These are phyloP conservation scores for Phytopythium oedochilum DNA, from an alignment of 352 stramenopile species.

Conservation along the genomic window DNA sequence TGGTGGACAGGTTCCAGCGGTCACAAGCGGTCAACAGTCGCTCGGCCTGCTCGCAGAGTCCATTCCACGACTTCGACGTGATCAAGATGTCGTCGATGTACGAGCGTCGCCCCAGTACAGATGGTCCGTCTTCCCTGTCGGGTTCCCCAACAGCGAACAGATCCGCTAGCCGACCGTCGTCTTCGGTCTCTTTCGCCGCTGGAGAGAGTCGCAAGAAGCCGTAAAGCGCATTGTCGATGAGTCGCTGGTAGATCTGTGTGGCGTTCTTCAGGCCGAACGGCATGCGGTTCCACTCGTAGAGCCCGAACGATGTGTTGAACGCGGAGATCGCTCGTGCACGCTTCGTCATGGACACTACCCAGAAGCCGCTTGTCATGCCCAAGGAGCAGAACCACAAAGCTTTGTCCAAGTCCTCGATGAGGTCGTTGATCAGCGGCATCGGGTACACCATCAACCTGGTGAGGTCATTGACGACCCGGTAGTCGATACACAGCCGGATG, in stretches of 20 bases:
- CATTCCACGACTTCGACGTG: constrained; percentile 2
- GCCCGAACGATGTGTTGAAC: constrained; percentile 14
- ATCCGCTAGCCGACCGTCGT: too few species aligned
- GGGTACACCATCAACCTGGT: constrained; percentile 14
- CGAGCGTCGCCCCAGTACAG: constrained; percentile 9
- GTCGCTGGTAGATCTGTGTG: constrained; percentile 19
- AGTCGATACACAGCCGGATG: constrained; percentile 27
- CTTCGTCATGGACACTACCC: constrained; percentile 14
- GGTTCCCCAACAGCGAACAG: constrained; percentile 6
- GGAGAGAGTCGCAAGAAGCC: too few species aligned
- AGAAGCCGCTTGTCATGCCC: constrained; percentile 14
- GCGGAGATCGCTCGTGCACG: constrained; percentile 11
- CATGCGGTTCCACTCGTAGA: constrained; percentile 21
- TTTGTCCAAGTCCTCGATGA: constrained; percentile 10
- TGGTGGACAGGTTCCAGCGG: constrained; percentile 14
- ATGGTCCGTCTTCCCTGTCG: neutral
- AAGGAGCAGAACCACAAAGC: constrained; percentile 14
- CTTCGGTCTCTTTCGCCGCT: too few species aligned
- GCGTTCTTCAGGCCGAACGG: constrained; percentile 17
- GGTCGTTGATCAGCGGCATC: constrained; percentile 17
- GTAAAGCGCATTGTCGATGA: constrained; percentile 21
- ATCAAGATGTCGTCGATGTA: constrained; percentile 27
- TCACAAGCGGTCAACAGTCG: constrained; percentile 8
- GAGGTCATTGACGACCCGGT: constrained; percentile 2
- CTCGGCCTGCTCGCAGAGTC: constrained; percentile 7